These are phyloP conservation scores for Eruca vesicaria DNA, from an alignment of 441 rosid species.

Conservation along the genomic window DNA sequence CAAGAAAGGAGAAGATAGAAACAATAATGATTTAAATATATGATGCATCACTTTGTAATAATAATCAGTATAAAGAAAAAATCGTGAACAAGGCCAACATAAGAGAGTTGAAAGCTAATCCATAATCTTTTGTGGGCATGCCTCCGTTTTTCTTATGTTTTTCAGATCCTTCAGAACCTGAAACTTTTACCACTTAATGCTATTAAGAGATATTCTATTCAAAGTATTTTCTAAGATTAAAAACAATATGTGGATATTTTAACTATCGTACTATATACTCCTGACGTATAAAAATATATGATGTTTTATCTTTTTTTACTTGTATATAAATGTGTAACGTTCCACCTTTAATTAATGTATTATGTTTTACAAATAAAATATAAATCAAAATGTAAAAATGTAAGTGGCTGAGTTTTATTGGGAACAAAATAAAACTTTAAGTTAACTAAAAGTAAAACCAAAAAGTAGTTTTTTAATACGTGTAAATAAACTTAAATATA, in stretches of 20 bases:
- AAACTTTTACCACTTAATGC: background rate
- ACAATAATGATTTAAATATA: background rate
- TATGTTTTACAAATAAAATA: too few relatives aligned
- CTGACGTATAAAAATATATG: too few relatives aligned
- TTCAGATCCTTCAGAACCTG: constrained; percentile 26
- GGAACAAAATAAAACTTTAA: too few relatives aligned
- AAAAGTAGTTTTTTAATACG: too few relatives aligned
- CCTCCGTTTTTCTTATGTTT: constrained; percentile 28
- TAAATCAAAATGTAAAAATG: too few relatives aligned
- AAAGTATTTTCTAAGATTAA: background rate
- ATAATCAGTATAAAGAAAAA: constrained; percentile 8
- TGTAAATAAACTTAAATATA: too few relatives aligned
- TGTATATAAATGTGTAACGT: too few relatives aligned
- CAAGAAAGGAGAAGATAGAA: background rate
- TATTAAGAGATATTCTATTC: background rate
- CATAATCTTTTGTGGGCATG: background rate
- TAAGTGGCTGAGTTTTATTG: too few relatives aligned
- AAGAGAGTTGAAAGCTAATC: constrained; percentile 8
- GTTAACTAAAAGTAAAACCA: too few relatives aligned
- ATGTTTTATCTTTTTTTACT: too few relatives aligned
- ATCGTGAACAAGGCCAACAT: constrained; percentile 4
- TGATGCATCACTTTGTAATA: background rate
- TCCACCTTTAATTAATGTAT: too few relatives aligned
- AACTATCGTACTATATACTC: too few relatives aligned
- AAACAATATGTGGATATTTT: background rate